phyloP scores from a whole-genome alignment of 768 basidiomycete genomes.

The Leccinum disarticulatum region DNA sequence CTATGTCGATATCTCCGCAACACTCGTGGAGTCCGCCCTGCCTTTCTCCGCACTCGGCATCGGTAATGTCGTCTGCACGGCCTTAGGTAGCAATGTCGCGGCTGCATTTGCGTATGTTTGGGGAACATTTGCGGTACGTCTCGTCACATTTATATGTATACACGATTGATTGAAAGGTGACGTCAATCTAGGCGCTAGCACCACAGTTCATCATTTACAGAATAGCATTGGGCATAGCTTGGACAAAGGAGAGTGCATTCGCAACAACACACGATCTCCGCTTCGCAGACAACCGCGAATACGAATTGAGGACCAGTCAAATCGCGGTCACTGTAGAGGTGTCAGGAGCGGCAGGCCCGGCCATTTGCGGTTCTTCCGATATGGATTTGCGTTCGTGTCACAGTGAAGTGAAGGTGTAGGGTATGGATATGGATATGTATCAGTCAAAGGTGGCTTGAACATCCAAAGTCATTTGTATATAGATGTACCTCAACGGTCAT shows the following conservation, averaged over 20 bases:
- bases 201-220: slow-evolving; percentile 1
- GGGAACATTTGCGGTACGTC: background rate
- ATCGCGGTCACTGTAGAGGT: no score
- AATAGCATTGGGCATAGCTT: background rate
- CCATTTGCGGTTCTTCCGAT: background rate
- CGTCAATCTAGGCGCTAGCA: background rate
- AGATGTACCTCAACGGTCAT: background rate
- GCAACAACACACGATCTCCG: background rate
- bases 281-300: background rate
- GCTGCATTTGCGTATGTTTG: background rate
- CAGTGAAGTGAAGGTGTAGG: background rate
- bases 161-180: background rate
- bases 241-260: background rate
- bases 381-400: background rate
- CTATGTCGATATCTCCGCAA: background rate
- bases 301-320: background rate
- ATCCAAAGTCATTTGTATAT: background rate
- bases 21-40: background rate
- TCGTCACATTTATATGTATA: background rate
- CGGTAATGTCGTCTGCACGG: background rate
- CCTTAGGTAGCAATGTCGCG: background rate
- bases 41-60: background rate
- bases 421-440: background rate
- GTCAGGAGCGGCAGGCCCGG: background rate
- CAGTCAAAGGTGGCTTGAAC: background rate